Percentiles rank a stretch among this genome's conserved stretches.
Evolutionary conservation across 768 basidiomycete genomes (phyloP).

Genomic region (Stropharia rugosoannulata): DNA sequence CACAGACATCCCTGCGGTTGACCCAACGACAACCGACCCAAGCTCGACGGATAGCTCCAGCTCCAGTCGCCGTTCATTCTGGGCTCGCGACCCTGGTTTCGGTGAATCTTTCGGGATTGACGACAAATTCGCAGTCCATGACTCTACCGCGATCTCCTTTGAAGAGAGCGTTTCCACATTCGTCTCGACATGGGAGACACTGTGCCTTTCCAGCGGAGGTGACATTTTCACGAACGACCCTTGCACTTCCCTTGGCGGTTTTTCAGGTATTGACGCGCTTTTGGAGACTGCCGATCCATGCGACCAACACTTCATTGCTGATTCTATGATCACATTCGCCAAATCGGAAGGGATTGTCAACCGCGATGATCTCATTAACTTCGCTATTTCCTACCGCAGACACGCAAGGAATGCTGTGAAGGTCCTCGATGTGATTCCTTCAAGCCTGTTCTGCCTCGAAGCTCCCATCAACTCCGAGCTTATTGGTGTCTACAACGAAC

Average conservation of each 20-base stretch:
- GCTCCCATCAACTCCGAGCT: constrained; percentile 42
- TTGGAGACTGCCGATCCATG: constrained; percentile 45
- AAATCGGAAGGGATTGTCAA: constrained; percentile 42
- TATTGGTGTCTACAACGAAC: constrained; percentile 36
- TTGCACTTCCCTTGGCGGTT: constrained; percentile 41
- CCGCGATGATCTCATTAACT: constrained; percentile 36
- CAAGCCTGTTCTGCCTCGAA: constrained; percentile 43
- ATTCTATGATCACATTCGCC: constrained; percentile 51
- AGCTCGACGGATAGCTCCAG: constrained; percentile 11
- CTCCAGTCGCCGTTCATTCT: constrained; percentile 17
- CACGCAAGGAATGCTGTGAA: constrained; percentile 44
- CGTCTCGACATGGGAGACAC: constrained; percentile 41
- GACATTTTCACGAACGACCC: constrained; percentile 38
- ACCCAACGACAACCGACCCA: constrained; percentile 18
- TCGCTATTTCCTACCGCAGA: constrained; percentile 40
- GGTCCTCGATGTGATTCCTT: constrained; percentile 40
- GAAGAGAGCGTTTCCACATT: constrained; percentile 23
- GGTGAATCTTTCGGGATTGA: constrained; percentile 10
- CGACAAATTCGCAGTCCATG: constrained; percentile 8
- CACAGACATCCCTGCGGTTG: constrained; percentile 17
- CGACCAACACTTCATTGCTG: constrained; percentile 47
- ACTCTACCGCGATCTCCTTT: constrained; percentile 24
- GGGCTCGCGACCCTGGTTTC: constrained; percentile 11
- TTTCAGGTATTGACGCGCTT: constrained; percentile 41
- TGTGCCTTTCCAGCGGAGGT: constrained; percentile 41